These are phyloP conservation scores for Tuber brumale DNA, from an alignment of 495 filamentous ascomycete species.

Conservation along the genomic window DNA sequence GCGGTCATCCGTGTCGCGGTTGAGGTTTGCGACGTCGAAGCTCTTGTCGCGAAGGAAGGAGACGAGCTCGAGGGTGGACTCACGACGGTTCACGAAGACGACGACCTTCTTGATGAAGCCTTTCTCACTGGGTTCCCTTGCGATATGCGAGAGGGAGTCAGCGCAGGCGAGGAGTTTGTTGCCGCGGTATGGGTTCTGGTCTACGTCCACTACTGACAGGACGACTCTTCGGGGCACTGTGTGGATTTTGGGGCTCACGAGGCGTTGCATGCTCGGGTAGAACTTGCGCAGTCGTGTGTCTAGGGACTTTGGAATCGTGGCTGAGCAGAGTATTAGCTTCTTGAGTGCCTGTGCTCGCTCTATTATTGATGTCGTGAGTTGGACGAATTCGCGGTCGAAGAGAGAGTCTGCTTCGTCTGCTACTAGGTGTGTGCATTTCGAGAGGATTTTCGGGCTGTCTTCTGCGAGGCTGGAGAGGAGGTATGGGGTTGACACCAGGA, in stretches of 20 bases:
- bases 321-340: conserved; percentile 91
- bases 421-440: conserved; percentile 76
- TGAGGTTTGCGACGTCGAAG: conserved; percentile 76
- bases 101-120: conserved; percentile 73
- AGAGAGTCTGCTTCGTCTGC: conserved; percentile 94
- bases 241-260: conserved; percentile 91
- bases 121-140: conserved; percentile 62
- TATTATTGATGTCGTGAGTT: conserved; percentile 72
- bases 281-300: conserved; percentile 71
- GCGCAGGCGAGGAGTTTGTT: conserved; percentile 89
- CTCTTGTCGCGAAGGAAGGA: conserved; percentile 74
- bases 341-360: conserved; percentile 71
- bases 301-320: conserved; percentile 84
- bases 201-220: conserved; percentile 84
- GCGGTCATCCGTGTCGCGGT: conserved; percentile 67
- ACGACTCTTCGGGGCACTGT: conserved; percentile 92
- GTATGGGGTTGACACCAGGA: conserved; percentile 82
- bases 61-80: conserved; percentile 73
- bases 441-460: conserved; percentile 78
- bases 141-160: conserved; percentile 88
- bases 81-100: conserved; percentile 96
- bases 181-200: conserved; percentile 79
- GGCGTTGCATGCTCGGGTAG: conserved; percentile 73
- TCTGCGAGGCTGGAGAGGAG: conserved; percentile 78
- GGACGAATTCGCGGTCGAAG: conserved; percentile 82